Conservation (phyloP, 257 asterid genomes). For the Buddleja alternifolia region DNA sequence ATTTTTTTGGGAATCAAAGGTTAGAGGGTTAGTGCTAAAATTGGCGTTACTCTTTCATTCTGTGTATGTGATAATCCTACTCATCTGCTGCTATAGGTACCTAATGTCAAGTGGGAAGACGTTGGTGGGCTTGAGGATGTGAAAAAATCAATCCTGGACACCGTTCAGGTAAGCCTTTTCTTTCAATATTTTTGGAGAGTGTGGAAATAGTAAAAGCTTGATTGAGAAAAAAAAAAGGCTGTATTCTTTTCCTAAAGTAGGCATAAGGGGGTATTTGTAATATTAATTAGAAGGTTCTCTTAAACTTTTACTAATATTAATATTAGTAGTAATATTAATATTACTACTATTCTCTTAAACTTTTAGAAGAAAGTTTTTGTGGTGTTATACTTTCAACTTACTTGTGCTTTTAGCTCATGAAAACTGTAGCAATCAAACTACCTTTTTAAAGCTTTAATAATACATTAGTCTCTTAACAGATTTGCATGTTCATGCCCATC, state of each 20-base stretch:
- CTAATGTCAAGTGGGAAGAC: constrained; percentile 95
- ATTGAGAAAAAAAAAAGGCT: not conserved
- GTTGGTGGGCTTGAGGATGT: constrained; percentile 99
- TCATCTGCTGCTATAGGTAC: constrained; percentile 57
- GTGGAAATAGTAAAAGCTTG: constrained; percentile 1
- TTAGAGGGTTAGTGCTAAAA: not conserved
- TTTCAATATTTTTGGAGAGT: not conserved
- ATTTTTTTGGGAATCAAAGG: not conserved
- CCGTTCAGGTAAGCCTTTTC: constrained; percentile 75
- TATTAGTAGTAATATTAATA: too few relatives aligned
- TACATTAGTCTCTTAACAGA: not conserved
- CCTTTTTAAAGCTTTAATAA: constrained; percentile 6
- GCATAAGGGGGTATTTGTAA: not conserved
- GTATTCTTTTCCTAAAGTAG: constrained; percentile 9
- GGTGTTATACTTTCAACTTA: not conserved
- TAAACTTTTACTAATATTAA: too few relatives aligned
- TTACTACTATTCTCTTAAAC: not conserved
- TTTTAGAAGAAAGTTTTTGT: not conserved
- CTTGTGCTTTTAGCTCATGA: not conserved
- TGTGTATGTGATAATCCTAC: constrained; percentile 19
- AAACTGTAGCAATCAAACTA: not conserved
- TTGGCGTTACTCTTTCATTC: not conserved
- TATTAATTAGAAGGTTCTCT: not conserved
- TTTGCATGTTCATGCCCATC: not conserved
- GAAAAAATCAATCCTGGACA: constrained; percentile 89